Evolutionary conservation across 2,329 filamentous ascomycete genomes (phyloP), one percentile per base, ranked within the genome.

Genomic region (Fusarium domesticum): DNA sequence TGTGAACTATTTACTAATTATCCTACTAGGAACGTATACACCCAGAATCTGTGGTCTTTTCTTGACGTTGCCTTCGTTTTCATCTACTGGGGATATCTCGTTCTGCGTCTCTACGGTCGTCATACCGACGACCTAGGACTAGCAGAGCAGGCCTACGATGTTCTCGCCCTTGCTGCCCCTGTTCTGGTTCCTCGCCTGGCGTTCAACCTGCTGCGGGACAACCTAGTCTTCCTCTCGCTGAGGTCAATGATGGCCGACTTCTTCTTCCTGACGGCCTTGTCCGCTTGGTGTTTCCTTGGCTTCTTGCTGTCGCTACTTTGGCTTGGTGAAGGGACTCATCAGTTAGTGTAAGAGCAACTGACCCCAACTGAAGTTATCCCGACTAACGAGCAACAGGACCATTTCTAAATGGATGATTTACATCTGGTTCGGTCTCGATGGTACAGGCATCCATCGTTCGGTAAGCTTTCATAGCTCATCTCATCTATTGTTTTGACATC

Each of bases 391-490:
- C 19, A 12, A 23, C 36, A 78, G 74, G 5, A 87, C 84, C 2
- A 90, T 93, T 50, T 82, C 82, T 35, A 90, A 91, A 66, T 95
- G 89, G 89, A 92, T 95, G 87, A 78, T 93, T 2, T 93, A 87
- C 78, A 91, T 95, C 52, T 95, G 89, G 89, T 93, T 95, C 60
- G 89, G 89, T 2, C 78, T 95, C 2, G 89, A 93, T 57, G 89
- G 80, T 6, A 81, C 76, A 4, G 81, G 81, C 6, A 82, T 84
- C 33, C 73, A 80, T 37, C 65, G 73, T 52, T 80, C 79, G 44
- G 74, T 76, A 59, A 60, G 71, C 61, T 6, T 15, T 28, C 8
- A 11, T 14, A 6, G 25, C 6, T 5, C 23, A n/a, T 6, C 16
- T 4, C 10, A 18, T 12, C 3, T 14, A 16, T 25, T 37, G 18